Conservation (phyloP, 148 eudicot genomes). For the Linanthus parryae region DNA sequence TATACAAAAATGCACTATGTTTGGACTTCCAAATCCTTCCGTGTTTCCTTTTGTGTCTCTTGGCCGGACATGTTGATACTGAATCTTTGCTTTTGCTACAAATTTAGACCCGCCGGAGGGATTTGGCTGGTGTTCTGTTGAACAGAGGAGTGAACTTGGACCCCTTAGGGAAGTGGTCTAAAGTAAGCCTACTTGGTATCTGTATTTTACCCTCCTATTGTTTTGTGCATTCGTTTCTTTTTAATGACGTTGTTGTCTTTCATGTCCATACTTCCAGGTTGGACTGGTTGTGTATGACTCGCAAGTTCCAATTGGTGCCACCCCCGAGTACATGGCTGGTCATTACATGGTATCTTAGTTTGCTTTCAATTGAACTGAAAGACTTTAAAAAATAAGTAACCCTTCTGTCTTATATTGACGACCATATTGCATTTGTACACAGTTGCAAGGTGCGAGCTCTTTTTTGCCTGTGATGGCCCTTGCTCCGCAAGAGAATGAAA, state of each 20-base stretch:
- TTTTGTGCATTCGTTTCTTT: background rate
- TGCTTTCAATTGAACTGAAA: background rate
- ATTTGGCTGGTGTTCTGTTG: slow-evolving; percentile 85
- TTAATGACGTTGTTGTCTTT: background rate
- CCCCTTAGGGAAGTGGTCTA: slow-evolving; percentile 92
- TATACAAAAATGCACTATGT: background rate
- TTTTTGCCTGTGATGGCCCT: slow-evolving; percentile 94
- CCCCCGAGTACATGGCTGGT: slow-evolving; percentile 97
- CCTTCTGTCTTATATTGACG: background rate
- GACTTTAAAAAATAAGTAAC: too few relatives aligned
- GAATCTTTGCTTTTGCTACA: background rate
- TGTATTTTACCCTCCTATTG: background rate
- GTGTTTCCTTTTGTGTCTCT: background rate
- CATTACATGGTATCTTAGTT: slow-evolving; percentile 70
- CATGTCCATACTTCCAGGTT: slow-evolving; percentile 39
- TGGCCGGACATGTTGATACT: slow-evolving; percentile 1
- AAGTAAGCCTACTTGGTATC: slow-evolving; percentile 33
- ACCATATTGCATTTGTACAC: slow-evolving; percentile 16
- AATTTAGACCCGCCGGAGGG: slow-evolving; percentile 77
- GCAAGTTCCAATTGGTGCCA: slow-evolving; percentile 97
- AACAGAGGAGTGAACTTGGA: slow-evolving; percentile 96
- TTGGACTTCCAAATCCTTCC: background rate
- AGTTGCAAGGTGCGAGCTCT: slow-evolving; percentile 90
- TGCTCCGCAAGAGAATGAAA: slow-evolving; percentile 90
- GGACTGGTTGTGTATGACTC: slow-evolving; percentile 88